Percentiles rank a stretch among this genome's conserved stretches.
These are phyloP conservation scores for Rhizophagus clarus DNA, from an alignment of 192 early-diverging fungal genomes.

Conservation along the genomic window DNA sequence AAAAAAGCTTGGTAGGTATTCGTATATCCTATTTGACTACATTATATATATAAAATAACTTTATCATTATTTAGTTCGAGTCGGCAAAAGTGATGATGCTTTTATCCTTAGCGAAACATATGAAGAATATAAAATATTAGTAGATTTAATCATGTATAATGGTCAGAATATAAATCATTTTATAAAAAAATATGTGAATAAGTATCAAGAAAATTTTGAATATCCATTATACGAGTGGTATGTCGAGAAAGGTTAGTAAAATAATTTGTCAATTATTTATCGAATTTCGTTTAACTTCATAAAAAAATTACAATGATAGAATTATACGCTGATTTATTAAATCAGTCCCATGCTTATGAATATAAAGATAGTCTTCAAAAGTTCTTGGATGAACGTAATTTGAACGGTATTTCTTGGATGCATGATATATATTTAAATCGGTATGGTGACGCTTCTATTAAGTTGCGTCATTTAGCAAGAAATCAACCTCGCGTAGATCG, in stretches of 20 bases:
- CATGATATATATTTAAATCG: conserved; percentile 14
- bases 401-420: conserved; percentile 12
- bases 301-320: neutral
- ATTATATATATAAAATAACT: neutral
- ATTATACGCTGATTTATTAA: conserved; percentile 14
- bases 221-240: conserved; percentile 29
- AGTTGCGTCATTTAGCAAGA: neutral
- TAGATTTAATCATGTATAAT: conserved; percentile 12
- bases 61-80: neutral
- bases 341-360: neutral
- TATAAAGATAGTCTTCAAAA: conserved; percentile 4
- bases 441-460: neutral
- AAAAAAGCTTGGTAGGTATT: conserved; percentile 20
- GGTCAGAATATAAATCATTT: neutral
- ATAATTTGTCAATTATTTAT: neutral
- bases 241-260: conserved; percentile 28
- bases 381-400: conserved; percentile 18
- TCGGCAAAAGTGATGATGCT: conserved; percentile 19
- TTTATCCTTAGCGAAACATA: conserved; percentile 25
- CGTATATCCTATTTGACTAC: neutral
- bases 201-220: conserved; percentile 31
- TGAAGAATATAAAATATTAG: conserved; percentile 24
- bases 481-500: neutral
- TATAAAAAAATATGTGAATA: conserved; percentile 15
- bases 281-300: neutral